Base-by-base conservation (phyloP, 225 moss, liverwort and hornwort genomes). In the Pseudoscleropodium purum region DNA sequence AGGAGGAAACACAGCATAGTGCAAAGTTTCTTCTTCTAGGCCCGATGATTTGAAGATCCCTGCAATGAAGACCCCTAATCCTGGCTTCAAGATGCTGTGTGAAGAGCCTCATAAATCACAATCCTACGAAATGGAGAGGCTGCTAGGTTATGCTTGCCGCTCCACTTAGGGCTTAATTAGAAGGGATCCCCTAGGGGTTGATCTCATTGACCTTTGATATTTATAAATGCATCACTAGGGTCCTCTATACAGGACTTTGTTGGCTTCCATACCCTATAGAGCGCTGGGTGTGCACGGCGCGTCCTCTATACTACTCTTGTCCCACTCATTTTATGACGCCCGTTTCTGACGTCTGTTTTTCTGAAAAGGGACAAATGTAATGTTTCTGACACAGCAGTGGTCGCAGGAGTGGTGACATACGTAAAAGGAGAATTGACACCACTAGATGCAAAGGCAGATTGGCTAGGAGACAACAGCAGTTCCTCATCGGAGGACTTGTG, bases 371-470 rank as follows among this genome's bases (percentile, higher is more conserved):
- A 63, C 66, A 78, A 49, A 25, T 78, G 8, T 73, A 79, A 79
- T 51, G 86, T 82, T 91, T 76, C 64, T 91, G 54, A 91, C 72
- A 60, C 43, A 73, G 17, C 23, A 67, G 39, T 86, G 88, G 41
- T 90, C 87, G 84, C 85, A 97, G 97, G 97, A 75, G 97, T 97
- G 82, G 97, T 97, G 87, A 96, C 96, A 72, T 97, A 96, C 41
- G 95, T 97, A 88, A 96, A 92, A 92, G 92, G 92, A 69, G 92
- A 90, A 52, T 79, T 93, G 25, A 90, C 93, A 83, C 97, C 97
- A 37, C 81, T 95, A 56, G 95, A 97, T 78, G 95, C 97, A 33
- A 95, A 89, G 91, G 95, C 97, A 83, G 97, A 97, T 89, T 95
- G 95, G 89, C 72, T 97, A 89, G 93, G 89, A 86, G 92, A 91